phyloP scores from a whole-genome alignment of 345 rosid species.

The Acer campestre region DNA sequence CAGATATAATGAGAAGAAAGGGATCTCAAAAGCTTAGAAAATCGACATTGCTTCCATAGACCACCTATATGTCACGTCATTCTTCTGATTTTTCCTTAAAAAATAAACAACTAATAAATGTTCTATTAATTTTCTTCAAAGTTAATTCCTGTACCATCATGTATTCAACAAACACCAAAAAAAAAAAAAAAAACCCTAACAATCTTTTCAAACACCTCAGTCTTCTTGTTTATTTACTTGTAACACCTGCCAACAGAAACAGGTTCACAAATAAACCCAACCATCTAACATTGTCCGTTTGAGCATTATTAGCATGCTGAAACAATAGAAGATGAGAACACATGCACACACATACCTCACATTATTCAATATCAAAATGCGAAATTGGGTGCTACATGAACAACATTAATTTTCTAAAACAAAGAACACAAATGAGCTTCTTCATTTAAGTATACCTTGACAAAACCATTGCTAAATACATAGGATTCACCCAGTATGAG shows the following conservation, averaged over 20 bases:
- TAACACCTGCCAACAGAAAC: background rate
- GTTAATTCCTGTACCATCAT: background rate
- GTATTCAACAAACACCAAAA: background rate
- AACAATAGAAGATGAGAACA: background rate
- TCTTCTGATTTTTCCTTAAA: background rate
- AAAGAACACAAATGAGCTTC: slow-evolving; percentile 10
- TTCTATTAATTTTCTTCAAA: background rate
- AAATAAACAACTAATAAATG: background rate
- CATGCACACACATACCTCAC: background rate
- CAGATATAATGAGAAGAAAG: background rate
- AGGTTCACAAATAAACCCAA: background rate
- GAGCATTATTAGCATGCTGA: background rate
- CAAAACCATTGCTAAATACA: slow-evolving; percentile 72
- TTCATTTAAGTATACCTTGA: slow-evolving; percentile 59
- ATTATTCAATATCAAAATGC: background rate
- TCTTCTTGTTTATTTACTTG: background rate
- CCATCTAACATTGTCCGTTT: background rate
- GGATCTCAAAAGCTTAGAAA: background rate
- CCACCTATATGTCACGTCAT: background rate
- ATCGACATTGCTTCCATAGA: background rate
- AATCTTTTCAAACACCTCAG: background rate
- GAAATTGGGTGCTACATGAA: background rate
- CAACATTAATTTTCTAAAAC: background rate
- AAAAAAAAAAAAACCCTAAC: background rate
- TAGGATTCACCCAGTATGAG: slow-evolving; percentile 72